Evolutionary conservation across 768 basidiomycete genomes (phyloP), one percentile per base, ranked within the genome.

Genomic region (Mycena albidolilacea): DNA sequence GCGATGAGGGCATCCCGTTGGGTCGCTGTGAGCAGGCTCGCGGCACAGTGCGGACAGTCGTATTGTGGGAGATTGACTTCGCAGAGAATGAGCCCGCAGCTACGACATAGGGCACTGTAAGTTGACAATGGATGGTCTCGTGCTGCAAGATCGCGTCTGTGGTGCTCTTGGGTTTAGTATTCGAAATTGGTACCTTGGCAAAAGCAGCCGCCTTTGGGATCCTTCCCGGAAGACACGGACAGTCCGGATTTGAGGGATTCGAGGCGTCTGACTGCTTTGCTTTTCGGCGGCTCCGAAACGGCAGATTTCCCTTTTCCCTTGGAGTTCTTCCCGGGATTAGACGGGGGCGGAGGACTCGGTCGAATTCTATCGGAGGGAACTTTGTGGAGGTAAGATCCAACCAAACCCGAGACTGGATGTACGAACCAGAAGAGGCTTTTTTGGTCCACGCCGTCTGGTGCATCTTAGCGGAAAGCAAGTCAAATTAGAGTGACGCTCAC

Each of bases 201-300:
- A 77, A 92, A 93, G 77, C 92, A 94, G 0, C 92, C 91, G 5
- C 90, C 89, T 50, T 87, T 88, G 0, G 90, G 87, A 79, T 93
- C 91, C 68, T 81, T 88, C 50, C 79, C 79, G 3, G 82, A 77
- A 15, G 77, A 79, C 35, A 74, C 79, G 2, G 43, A 37, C 17
- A 78, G 78, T 5, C 81, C 85, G n/a, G 81, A 75, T 41, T 88
- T 79, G 50, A 90, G 80, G 8, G 80, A 75, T 75, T 92, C 90
- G 19, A 93, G 83, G 30, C 72, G 76, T 5, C 80, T 80, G 15
- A 93, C 85, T 43, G 84, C 84, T 71, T 80, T 84, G 79, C 88
- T 92, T 78, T 89, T 91, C 2, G 83, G 80, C 67, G 62, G 72
- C 68, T 76, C 76, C 15, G 80, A 75, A 11, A 79, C 78, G 35